Percentiles rank a stretch among this genome's conserved stretches.
phyloP scores from a whole-genome alignment of 371 early-diverging fungal species.

The Capniomyces stellatus region DNA sequence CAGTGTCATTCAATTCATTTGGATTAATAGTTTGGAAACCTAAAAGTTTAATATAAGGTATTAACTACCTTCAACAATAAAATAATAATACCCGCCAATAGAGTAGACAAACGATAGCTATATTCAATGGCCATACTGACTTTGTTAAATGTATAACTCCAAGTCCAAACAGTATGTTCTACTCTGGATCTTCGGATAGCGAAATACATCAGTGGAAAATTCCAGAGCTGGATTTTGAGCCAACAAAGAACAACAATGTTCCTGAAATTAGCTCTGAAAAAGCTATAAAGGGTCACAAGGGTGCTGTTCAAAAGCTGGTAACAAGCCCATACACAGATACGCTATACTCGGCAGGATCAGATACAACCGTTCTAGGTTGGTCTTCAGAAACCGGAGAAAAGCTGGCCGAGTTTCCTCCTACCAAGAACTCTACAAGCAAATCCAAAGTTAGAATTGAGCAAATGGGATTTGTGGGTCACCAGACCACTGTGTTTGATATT shows the following conservation, averaged over 20 bases:
- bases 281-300: neutral
- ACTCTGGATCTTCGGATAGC: slow-evolving; percentile 21
- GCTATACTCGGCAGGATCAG: slow-evolving; percentile 34
- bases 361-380: slow-evolving; percentile 24
- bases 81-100: neutral
- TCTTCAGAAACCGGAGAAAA: neutral
- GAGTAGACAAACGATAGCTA: slow-evolving; percentile 17
- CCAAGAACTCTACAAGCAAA: neutral
- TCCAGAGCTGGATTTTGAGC: slow-evolving; percentile 3
- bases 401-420: no score
- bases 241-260: neutral
- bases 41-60: neutral
- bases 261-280: neutral
- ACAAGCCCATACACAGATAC: neutral
- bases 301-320: neutral
- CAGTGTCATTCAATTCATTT: no score
- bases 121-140: slow-evolving; percentile 32
- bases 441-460: no score
- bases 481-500: slow-evolving; percentile 12
- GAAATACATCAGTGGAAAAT: slow-evolving; percentile 13
- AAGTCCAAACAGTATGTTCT: slow-evolving; percentile 10
- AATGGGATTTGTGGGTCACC: no score
- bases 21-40: neutral
- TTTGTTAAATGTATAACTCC: slow-evolving; percentile 35
- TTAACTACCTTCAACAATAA: neutral